Evolutionary conservation across 441 rosid genomes (phyloP), one percentile per base, ranked within the genome.

Genomic region (Euphorbia celastroides): DNA sequence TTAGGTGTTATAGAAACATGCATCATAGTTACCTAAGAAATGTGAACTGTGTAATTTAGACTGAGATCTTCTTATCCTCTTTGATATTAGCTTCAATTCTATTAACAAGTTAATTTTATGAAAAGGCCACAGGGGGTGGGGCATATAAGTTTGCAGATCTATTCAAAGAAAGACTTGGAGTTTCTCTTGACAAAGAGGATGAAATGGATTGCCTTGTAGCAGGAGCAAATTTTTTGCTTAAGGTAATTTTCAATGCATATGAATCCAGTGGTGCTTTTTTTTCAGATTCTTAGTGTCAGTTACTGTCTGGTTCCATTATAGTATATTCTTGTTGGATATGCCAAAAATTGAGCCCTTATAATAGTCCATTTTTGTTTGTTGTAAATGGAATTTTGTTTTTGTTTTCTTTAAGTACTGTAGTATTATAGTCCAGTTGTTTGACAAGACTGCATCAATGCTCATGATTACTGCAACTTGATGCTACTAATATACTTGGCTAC

Each of bases 91-190:
- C 61, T 58, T 67, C 59, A 34, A 5, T 67, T 66, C 50, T 62
- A 62, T 57, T 74, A 71, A 81, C 71, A 70, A 73, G 71, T 63
- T 68, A 65, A 69, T 77, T 68, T 73, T 76, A 61, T 72, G 78
- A 72, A 80, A 84, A 95, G 98, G 99, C 96, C 75, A 92, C 98
- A 72, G 98, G 99, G 27, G 99, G 99, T 2, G 99, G 99, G 76
- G 99, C 99, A 17, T 90, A 77, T 81, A 95, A 92, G 82, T 95
- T 81, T 70, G 78, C 98, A 2, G 98, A 95, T 74, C 84, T 95
- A 59, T 95, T 95, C 79, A 95, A 89, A 78, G 99, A 95, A 79
- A 85, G 86, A 72, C 93, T 95, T 42, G 99, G 97, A 13, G 86
- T 90, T 74, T 86, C 90, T 78, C 88, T 95, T 71, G 99, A 95